These are phyloP conservation scores for Serendipita indica DNA, from an alignment of 768 basidiomycete species.

Conservation along the genomic window DNA sequence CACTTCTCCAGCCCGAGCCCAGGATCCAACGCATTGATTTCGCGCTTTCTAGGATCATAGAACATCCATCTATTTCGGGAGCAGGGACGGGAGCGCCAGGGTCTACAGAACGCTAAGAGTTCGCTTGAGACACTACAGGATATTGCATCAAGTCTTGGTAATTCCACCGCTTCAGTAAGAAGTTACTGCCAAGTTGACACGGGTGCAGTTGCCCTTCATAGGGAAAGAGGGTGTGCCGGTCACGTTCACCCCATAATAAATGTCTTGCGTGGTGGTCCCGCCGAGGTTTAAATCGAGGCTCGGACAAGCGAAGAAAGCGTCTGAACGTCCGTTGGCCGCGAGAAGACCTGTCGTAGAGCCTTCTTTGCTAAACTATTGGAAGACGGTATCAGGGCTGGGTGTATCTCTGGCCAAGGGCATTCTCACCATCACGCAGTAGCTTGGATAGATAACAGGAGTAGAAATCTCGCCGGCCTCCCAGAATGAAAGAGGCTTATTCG, in stretches of 20 bases:
- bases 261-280: background rate
- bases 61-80: too few relatives aligned
- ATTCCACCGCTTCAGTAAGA: too few relatives aligned
- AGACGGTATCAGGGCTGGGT: background rate
- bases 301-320: background rate
- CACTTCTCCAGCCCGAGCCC: background rate
- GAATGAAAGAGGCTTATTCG: background rate
- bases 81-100: too few relatives aligned
- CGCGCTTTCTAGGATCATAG: too few relatives aligned
- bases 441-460: background rate
- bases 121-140: too few relatives aligned
- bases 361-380: background rate
- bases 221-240: background rate
- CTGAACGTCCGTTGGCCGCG: background rate
- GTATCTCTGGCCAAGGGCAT: background rate
- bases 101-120: too few relatives aligned
- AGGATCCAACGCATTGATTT: too few relatives aligned
- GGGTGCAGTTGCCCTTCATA: too few relatives aligned
- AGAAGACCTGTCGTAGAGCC: background rate
- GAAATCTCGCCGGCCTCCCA: background rate
- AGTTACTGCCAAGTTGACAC: too few relatives aligned
- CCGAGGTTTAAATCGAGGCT: background rate
- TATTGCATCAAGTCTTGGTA: too few relatives aligned
- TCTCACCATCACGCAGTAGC: background rate
- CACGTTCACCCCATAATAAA: background rate